Evolutionary conservation across 1,284 basidiomycete species (phyloP), one percentile per base, ranked within the genome.

Genomic region (Malassezia brasiliensis): DNA sequence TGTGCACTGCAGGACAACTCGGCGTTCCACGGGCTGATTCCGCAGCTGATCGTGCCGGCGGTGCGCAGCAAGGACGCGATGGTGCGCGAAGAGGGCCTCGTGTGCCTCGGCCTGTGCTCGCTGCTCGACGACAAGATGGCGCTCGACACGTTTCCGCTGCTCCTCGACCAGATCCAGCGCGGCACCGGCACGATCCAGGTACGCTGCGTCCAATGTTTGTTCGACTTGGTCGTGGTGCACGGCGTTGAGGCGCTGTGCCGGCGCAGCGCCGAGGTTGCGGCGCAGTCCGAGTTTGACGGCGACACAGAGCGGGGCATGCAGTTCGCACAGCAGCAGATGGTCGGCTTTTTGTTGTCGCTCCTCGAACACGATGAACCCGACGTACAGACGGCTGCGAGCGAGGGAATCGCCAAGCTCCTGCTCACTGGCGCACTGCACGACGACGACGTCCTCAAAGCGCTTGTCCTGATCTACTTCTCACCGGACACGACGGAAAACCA

Each of bases 101-200:
- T 88, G 40, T 85, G 85, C 62, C 80, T 98, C 0, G 91, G 88
- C 0, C 77, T 98, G 8, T 91, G 89, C 73, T 91, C 87, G 71
- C 82, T 96, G 60, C 90, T 96, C 61, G 88, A 93, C 62, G 76
- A 77, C 83, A 84, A 85, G 68, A 89, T 93, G 83, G 93, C 93
- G 0, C 75, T 88, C 47, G 85, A 84, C 63, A 91, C 90, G 1
- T 90, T 96, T 77, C 85, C 88, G 52, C 80, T 96, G 0, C 93
- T 96, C 77, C 78, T 94, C 7, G 82, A 84, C 47, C 90, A 96
- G 76, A 82, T 90, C 0, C 83, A 87, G 65, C 79, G 81, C 19
- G 83, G 86, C 0, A 85, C 87, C 0, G 85, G 85, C 53, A 81
- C 83, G 22, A 81, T 96, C 59, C 86, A 86, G 75, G 77, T 85